Evolutionary conservation across 192 early-diverging fungal species (phyloP), one percentile per base, ranked within the genome.

Genomic region (Coemansia sp.): DNA sequence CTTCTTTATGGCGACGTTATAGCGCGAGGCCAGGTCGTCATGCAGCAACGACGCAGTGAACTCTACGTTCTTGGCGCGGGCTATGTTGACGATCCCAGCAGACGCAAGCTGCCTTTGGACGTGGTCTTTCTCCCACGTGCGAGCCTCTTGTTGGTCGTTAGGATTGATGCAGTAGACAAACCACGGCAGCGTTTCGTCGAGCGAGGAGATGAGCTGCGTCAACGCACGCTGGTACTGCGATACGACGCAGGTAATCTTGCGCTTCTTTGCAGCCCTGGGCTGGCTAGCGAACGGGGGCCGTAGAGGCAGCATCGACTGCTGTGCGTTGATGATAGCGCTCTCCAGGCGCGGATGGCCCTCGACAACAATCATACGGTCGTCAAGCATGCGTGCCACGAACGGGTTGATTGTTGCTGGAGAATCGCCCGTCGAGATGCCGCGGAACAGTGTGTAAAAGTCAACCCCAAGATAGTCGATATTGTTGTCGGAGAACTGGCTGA

Each of bases 371-470:
- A 84, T 83, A 39, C 84, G 85, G 49, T 92, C 91, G 16, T 88
- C 87, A 67, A 96, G 93, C 46, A 96, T 68, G 35, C 89, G 88
- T 11, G 87, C 83, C 45, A 93, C 82, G 68, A 96, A 95, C 2
- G 86, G 78, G 66, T 93, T 92, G 60, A 77, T 82, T 12, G 92
- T 88, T 6, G 86, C 74, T 7, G 87, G 76, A 14, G 71, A 51
- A 55, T 77, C 81, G 43, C 61, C 48, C 0, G 70, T 49, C 2
- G 77, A 72, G 3, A 74, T 86, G 4, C 92, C 91, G 44, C 93
- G 88, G 87, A 97, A 92, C 53, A 97, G 78, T 8, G 90, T 87
- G 41, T 95, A 90, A 80, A 94, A 93, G 71, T 96, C 93, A 3
- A 90, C 85, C 68, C 89, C 90, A 20, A 96, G 74, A 46, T 86